Evolutionary conservation across 2,329 filamentous ascomycete genomes (phyloP).

Genomic region (Xylaria sp.): DNA sequence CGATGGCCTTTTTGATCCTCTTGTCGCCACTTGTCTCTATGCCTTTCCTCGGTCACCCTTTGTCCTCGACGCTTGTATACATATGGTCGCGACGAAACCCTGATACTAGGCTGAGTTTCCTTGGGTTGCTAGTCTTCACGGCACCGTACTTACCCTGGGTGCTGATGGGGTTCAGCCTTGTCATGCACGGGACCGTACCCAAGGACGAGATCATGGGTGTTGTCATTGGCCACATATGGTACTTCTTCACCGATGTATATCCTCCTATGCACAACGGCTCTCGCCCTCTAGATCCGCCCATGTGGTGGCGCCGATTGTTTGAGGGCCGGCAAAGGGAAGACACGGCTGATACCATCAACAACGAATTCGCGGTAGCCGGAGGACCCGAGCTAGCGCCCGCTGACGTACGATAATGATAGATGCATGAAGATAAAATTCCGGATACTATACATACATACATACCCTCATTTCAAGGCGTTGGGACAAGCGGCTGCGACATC

Average conservation of each 20-base stretch:
- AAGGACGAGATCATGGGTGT: constrained; percentile 98
- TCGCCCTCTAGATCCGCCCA: constrained; percentile 86
- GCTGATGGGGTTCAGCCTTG: constrained; percentile 87
- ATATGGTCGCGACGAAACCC: constrained; percentile 98
- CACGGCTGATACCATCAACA: constrained; percentile 66
- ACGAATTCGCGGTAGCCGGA: constrained; percentile 71
- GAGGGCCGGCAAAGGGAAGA: constrained; percentile 65
- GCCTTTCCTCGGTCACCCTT: constrained; percentile 91
- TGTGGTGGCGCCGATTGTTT: constrained; percentile 90
- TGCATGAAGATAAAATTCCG: constrained; percentile 22
- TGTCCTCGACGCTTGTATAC: constrained; percentile 94
- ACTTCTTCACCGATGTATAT: constrained; percentile 98
- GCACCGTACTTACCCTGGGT: constrained; percentile 98
- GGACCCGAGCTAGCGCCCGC: constrained; percentile 68
- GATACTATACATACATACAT: constrained; percentile 39
- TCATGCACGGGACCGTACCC: constrained; percentile 89
- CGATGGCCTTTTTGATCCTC: constrained; percentile 79
- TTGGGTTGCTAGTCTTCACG: constrained; percentile 90
- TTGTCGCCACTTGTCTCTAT: constrained; percentile 90
- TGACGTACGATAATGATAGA: constrained; percentile 46
- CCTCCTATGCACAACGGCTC: constrained; percentile 88
- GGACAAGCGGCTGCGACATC: constrained; percentile 30
- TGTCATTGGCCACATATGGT: constrained; percentile 95
- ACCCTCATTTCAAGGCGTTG: constrained; percentile 46
- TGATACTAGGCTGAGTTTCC: constrained; percentile 86